phyloP scores from a whole-genome alignment of 139 green algal species.

The Micractinium sp. region DNA sequence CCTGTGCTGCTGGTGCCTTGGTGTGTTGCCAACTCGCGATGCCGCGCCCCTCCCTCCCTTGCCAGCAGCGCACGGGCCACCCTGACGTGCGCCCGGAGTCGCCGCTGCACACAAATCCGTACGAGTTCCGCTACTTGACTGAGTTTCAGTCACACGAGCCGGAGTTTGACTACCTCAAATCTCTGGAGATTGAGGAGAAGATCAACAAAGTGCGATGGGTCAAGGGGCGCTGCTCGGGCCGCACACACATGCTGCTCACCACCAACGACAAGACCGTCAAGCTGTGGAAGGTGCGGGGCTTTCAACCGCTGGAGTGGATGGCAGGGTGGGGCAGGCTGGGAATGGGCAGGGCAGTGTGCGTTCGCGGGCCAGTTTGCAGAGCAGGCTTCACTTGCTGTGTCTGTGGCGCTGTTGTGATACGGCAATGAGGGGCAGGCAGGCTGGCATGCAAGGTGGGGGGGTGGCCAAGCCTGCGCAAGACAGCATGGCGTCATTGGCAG shows the following conservation, averaged over 20 bases:
- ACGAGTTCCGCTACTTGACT: conserved; percentile 96
- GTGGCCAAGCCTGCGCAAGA: no score
- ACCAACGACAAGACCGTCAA: conserved; percentile 99
- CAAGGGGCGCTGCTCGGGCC: conserved; percentile 89
- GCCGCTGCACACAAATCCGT: conserved; percentile 32
- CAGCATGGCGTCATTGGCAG: no score
- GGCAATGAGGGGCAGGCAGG: no score
- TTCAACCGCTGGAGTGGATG: not conserved
- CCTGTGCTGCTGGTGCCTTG: not conserved
- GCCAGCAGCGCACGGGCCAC: conserved; percentile 13
- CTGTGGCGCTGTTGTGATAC: not conserved
- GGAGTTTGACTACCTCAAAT: conserved; percentile 99
- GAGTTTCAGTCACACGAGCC: conserved; percentile 99
- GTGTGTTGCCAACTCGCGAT: not conserved
- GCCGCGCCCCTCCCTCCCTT: conserved; percentile 6
- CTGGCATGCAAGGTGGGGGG: no score
- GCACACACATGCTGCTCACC: conserved; percentile 77
- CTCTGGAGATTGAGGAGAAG: conserved; percentile 99
- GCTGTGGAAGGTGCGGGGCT: conserved; percentile 91
- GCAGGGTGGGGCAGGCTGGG: no score
- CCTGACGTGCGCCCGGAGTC: conserved; percentile 38
- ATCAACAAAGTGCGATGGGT: conserved; percentile 98
- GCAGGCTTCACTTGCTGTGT: not conserved
- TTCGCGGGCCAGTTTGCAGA: not conserved
- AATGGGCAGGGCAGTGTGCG: not conserved